Evolutionary conservation across 169 alveolate genomes (phyloP), one percentile per base, ranked within the genome.

Genomic region (Eimeria acervulina): DNA sequence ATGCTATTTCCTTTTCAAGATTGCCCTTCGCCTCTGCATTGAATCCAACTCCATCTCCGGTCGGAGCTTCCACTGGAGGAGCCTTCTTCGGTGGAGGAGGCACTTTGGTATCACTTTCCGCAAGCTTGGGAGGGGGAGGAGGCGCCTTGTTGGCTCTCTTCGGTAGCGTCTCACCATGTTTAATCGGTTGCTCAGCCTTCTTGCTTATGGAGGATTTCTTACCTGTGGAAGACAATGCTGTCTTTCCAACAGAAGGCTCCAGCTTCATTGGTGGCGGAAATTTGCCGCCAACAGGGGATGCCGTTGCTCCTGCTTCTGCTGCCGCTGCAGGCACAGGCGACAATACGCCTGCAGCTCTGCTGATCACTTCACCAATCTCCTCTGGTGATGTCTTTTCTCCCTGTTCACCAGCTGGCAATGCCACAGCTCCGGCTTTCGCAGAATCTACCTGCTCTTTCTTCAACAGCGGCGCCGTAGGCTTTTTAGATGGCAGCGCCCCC

Each of bases 1-100:
- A 23, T 36, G 59, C 93, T n/a, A 87, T 55, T 87, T 87, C 93
- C 83, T 87, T 59, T 33, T 87, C 93, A 87, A 87, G 93, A 28
- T 87, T 87, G 44, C 47, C 42, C n/a, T 59, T 61, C 21, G 42
- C 36, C 63, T 87, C 93, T 38, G 4, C 33, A 21, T 59, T 59
- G 40, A 87, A 26, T 5, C 26, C 70, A n/a, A 15, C 66, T 44
- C 81, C 63, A 87, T 44, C 59, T 63, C 33, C 44, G 23, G 40
- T 10, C n/a, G 63, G 59, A 33, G 78, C 80, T 26, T 10, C 59
- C 93, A 61, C 80, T 3, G 93, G 93, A 2, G 78, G 59, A 21
- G 81, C 93, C 38, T 61, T 36, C 17, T 19, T 87, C 55, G 93
- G 92, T 17, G 92, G 92, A 6, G 92, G 55, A 59, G 93, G 93